Conservation (phyloP, 1,139 yeast genomes). For the Saccharomyces hybrid region DNA sequence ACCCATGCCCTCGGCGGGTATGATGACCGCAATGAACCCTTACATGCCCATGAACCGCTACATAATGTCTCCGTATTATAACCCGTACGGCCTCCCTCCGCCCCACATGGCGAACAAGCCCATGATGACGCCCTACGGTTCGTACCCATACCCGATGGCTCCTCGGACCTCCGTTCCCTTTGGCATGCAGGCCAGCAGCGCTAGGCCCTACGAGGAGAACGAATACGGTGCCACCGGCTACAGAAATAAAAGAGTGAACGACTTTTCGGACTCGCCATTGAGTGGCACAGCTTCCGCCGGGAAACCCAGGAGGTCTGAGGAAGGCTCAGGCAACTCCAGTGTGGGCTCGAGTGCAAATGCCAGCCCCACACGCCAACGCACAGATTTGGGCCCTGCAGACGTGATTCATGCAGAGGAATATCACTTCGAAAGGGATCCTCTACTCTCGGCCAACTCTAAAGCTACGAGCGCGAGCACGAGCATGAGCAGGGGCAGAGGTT, state of each 20-base stretch:
- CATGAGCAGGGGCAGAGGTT: neutral
- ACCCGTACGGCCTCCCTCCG: slow-evolving; percentile 9
- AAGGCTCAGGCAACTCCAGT: neutral
- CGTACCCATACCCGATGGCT: neutral
- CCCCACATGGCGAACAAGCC: slow-evolving; percentile 1
- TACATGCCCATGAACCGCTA: slow-evolving; percentile 10
- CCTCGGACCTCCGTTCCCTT: neutral
- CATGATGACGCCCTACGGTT: neutral
- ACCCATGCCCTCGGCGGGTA: slow-evolving; percentile 1
- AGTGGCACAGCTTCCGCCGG: neutral
- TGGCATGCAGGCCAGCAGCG: neutral
- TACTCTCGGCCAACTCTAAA: neutral
- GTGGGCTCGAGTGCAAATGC: neutral
- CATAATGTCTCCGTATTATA: slow-evolving; percentile 24
- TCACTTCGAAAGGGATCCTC: neutral
- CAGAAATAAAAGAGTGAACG: neutral
- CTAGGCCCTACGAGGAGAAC: neutral
- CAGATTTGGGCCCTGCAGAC: neutral
- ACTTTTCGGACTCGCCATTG: neutral
- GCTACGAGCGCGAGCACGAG: neutral
- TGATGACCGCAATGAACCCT: neutral
- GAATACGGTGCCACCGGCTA: neutral
- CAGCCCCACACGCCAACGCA: neutral
- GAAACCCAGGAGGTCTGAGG: neutral
- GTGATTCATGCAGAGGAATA: neutral